Conservation (phyloP, 2,329 filamentous ascomycete species). For the Amauroascus verrucosus region DNA sequence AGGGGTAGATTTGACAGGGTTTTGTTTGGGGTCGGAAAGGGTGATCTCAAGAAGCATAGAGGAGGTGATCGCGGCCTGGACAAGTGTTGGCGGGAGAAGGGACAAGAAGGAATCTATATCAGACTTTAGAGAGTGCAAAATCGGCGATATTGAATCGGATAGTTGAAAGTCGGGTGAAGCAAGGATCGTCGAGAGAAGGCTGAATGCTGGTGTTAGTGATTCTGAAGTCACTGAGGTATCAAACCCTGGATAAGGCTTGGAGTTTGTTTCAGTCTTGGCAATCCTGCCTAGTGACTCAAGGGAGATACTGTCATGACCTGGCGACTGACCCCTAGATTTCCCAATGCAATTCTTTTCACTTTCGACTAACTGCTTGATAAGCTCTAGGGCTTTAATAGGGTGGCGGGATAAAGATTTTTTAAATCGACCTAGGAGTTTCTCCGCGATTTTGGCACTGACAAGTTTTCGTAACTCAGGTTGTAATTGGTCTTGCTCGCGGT, state of each 20-base stretch:
- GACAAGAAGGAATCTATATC: conserved; percentile 30
- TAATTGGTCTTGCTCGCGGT: conserved; percentile 17
- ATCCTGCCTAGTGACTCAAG: conserved; percentile 32
- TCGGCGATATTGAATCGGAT: conserved; percentile 23
- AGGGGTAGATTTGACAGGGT: conserved; percentile 20
- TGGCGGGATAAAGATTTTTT: conserved; percentile 34
- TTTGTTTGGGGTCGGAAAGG: conserved; percentile 19
- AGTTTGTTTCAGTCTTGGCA: conserved; percentile 18
- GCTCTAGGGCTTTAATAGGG: conserved; percentile 32
- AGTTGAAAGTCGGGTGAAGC: conserved; percentile 33
- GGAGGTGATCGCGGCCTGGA: conserved; percentile 32
- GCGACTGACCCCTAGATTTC: background rate
- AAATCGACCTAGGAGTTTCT: conserved; percentile 34
- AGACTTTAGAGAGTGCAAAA: conserved; percentile 28
- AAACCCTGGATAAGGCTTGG: background rate
- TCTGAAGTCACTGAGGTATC: conserved; percentile 25
- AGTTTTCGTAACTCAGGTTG: conserved; percentile 28
- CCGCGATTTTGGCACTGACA: conserved; percentile 33
- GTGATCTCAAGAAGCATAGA: conserved; percentile 37
- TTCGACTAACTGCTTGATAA: conserved; percentile 34
- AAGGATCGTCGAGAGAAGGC: conserved; percentile 35
- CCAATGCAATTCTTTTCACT: conserved; percentile 23
- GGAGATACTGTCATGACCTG: background rate
- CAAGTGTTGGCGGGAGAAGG: conserved; percentile 25
- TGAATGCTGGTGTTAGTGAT: conserved; percentile 34